These are phyloP conservation scores for Chara braunii DNA, from an alignment of 139 green algal genomes.

Conservation along the genomic window DNA sequence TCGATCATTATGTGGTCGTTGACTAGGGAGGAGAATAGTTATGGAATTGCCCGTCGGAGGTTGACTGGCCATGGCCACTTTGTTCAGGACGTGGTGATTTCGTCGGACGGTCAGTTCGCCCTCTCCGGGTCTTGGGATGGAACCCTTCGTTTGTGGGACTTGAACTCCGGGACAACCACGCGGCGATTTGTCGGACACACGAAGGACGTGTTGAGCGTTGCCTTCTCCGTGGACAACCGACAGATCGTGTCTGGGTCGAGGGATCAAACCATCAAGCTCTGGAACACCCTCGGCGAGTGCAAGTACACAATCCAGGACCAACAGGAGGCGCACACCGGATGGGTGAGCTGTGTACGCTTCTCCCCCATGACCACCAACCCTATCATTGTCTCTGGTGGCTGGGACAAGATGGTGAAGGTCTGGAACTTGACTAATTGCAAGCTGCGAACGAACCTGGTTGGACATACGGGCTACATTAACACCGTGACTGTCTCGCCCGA, in stretches of 20 bases:
- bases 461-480: slow-evolving; percentile 67
- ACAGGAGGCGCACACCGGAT: slow-evolving; percentile 90
- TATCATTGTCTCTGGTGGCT: slow-evolving; percentile 96
- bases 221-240: slow-evolving; percentile 99
- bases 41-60: slow-evolving; percentile 66
- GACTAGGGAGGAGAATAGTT: slow-evolving; percentile 66
- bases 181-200: slow-evolving; percentile 94
- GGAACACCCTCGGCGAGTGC: slow-evolving; percentile 79
- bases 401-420: slow-evolving; percentile 98
- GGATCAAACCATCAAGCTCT: slow-evolving; percentile 41
- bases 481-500: slow-evolving; percentile 95
- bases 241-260: slow-evolving; percentile 95
- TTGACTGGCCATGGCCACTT: slow-evolving; percentile 89
- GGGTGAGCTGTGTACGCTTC: slow-evolving; percentile 98
- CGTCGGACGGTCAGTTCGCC: slow-evolving; percentile 93
- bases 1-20: slow-evolving; percentile 91
- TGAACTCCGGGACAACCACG: slow-evolving; percentile 93
- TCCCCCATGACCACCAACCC: slow-evolving; percentile 87
- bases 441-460: slow-evolving; percentile 89
- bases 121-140: slow-evolving; percentile 97
- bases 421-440: slow-evolving; percentile 99
- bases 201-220: slow-evolving; percentile 98
- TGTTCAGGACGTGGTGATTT: slow-evolving; percentile 98
- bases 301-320: slow-evolving; percentile 97
- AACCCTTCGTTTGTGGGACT: slow-evolving; percentile 97